Evolutionary conservation across 352 stramenopile genomes (phyloP).

Genomic region (Peronospora belbahrii): DNA sequence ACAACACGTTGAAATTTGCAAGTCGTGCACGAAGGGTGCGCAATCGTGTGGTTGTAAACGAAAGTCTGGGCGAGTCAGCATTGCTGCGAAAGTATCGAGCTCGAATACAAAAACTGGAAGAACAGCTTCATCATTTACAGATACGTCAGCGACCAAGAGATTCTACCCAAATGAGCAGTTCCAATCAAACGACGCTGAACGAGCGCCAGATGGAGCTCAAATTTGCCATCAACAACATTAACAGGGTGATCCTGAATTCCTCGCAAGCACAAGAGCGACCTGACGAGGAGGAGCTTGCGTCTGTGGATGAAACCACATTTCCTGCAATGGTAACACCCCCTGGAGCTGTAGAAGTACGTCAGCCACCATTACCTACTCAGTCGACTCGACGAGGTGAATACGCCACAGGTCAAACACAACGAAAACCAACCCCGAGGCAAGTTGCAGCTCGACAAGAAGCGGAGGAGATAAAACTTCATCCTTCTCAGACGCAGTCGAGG

Average conservation of each 20-base stretch:
- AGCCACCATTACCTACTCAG: background rate
- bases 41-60: constrained; percentile 87
- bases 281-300: constrained; percentile 23
- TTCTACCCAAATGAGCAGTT: constrained; percentile 8
- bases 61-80: constrained; percentile 62
- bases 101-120: constrained; percentile 54
- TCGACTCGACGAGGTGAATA: constrained; percentile 8
- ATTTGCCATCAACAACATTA: constrained; percentile 78
- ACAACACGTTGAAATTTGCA: constrained; percentile 95
- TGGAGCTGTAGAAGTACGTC: constrained; percentile 6
- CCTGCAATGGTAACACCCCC: constrained; percentile 7
- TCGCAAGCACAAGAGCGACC: constrained; percentile 26
- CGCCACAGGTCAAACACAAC: background rate
- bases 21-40: constrained; percentile 89
- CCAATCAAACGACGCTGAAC: constrained; percentile 29
- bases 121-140: constrained; percentile 55
- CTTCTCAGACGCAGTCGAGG: constrained; percentile 13
- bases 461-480: constrained; percentile 6
- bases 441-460: constrained; percentile 15
- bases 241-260: constrained; percentile 71
- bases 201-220: constrained; percentile 64
- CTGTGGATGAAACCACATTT: constrained; percentile 27
- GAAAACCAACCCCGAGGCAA: constrained; percentile 13
- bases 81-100: constrained; percentile 61
- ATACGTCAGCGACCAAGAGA: constrained; percentile 27